Evolutionary conservation across 2,329 filamentous ascomycete genomes (phyloP).

Genomic region (Volutella citrinella): DNA sequence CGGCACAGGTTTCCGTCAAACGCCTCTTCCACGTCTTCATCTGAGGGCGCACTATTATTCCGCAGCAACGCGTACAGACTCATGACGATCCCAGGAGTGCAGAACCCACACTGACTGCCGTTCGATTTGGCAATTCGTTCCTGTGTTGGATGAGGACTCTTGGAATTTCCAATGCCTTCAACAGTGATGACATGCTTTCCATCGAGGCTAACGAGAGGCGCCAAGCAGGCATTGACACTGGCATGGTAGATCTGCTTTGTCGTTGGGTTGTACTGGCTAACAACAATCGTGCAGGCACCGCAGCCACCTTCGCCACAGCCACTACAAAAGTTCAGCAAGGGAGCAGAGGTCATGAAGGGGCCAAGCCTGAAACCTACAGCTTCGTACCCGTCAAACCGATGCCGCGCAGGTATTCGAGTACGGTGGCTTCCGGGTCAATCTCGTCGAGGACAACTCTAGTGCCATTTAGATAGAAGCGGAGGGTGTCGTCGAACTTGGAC

Average conservation of each 20-base stretch:
- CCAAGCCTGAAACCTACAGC: slow-evolving; percentile 46
- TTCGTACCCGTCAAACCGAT: slow-evolving; percentile 95
- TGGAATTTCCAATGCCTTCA: slow-evolving; percentile 88
- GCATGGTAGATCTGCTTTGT: slow-evolving; percentile 94
- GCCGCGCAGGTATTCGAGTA: slow-evolving; percentile 89
- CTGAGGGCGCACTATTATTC: slow-evolving; percentile 74
- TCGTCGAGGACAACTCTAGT: slow-evolving; percentile 83
- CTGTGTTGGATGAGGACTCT: slow-evolving; percentile 83
- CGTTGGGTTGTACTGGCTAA: slow-evolving; percentile 90
- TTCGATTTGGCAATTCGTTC: slow-evolving; percentile 88
- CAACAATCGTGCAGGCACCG: slow-evolving; percentile 91
- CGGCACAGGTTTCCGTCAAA: slow-evolving; percentile 96
- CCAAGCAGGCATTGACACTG: slow-evolving; percentile 92
- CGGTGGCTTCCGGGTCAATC: slow-evolving; percentile 85
- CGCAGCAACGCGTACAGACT: slow-evolving; percentile 89
- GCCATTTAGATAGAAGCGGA: slow-evolving; percentile 93
- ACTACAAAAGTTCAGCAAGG: slow-evolving; percentile 30
- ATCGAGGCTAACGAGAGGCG: slow-evolving; percentile 87
- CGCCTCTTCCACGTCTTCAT: slow-evolving; percentile 87
- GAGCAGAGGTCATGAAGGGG: not conserved
- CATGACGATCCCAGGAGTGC: slow-evolving; percentile 97
- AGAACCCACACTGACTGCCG: slow-evolving; percentile 92
- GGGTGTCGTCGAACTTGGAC: slow-evolving; percentile 76
- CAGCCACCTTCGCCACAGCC: slow-evolving; percentile 96
- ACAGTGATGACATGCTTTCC: slow-evolving; percentile 98